These are phyloP conservation scores for Boletus patriciae DNA, from an alignment of 768 basidiomycete species.

Conservation along the genomic window DNA sequence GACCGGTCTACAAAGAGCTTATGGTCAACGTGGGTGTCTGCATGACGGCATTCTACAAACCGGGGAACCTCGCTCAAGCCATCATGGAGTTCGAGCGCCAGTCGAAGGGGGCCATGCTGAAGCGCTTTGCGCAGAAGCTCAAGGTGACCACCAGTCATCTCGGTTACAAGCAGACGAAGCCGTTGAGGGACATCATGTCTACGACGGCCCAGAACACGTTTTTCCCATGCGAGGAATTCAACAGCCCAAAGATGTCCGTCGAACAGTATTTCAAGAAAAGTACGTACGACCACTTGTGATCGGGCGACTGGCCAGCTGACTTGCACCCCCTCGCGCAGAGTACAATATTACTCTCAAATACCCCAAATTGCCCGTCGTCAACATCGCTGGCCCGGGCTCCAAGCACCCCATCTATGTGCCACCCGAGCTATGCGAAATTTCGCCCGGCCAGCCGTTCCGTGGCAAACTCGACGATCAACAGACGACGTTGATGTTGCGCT, in stretches of 20 bases:
- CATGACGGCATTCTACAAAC: conserved; percentile 55
- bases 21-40: conserved; percentile 56
- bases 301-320: conserved; percentile 4
- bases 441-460: conserved; percentile 56
- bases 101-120: conserved; percentile 46
- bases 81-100: conserved; percentile 47
- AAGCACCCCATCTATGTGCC: conserved; percentile 48
- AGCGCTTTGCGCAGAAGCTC: conserved; percentile 50
- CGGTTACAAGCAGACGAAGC: conserved; percentile 52
- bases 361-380: conserved; percentile 56
- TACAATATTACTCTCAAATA: conserved; percentile 52
- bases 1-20: conserved; percentile 48
- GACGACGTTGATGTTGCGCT: conserved; percentile 68
- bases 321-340: conserved; percentile 39
- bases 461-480: conserved; percentile 61
- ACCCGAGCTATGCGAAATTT: conserved; percentile 69
- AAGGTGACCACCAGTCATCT: conserved; percentile 59
- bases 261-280: conserved; percentile 63
- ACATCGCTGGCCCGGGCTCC: conserved; percentile 43
- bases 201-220: conserved; percentile 45
- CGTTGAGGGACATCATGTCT: conserved; percentile 40
- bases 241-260: conserved; percentile 49
- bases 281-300: conserved; percentile 32
- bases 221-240: conserved; percentile 61
- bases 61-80: conserved; percentile 62